phyloP scores from a whole-genome alignment of 83 land plant species.

The Larix sibirica region DNA sequence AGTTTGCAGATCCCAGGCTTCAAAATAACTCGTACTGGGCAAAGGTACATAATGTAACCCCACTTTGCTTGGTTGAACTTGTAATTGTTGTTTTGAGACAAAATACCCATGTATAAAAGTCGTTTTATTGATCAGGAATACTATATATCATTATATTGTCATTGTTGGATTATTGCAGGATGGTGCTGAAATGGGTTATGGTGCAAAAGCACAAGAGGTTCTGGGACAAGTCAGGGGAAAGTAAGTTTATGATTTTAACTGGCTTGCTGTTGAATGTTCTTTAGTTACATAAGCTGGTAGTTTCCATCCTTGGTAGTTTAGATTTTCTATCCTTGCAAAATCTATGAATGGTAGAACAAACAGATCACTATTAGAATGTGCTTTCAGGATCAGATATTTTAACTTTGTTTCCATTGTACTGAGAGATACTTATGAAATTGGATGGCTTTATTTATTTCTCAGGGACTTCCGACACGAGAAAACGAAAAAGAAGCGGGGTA shows the following conservation, averaged over 20 bases:
- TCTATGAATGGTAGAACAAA: too few relatives aligned
- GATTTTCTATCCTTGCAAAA: too few relatives aligned
- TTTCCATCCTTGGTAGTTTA: too few relatives aligned
- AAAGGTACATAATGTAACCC: conserved; percentile 47
- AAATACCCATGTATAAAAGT: background rate
- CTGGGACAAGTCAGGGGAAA: conserved; percentile 92
- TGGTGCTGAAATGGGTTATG: conserved; percentile 92
- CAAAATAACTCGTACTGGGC: conserved; percentile 95
- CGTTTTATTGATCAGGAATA: background rate
- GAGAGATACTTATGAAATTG: too few relatives aligned
- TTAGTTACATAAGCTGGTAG: background rate
- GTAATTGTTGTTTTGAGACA: background rate
- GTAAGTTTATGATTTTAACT: conserved; percentile 33
- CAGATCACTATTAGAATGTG: too few relatives aligned
- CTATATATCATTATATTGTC: background rate
- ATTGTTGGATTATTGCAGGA: conserved; percentile 36
- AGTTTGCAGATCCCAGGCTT: conserved; percentile 66
- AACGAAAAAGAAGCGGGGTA: conserved; percentile 93
- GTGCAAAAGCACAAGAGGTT: conserved; percentile 93
- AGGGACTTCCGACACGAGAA: conserved; percentile 96
- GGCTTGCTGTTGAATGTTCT: background rate
- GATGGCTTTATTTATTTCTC: conserved; percentile 2
- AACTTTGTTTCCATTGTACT: too few relatives aligned
- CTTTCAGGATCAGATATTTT: too few relatives aligned
- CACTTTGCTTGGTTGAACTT: background rate